Evolutionary conservation across 345 rosid genomes (phyloP).

Genomic region (Salix arbutifolia): DNA sequence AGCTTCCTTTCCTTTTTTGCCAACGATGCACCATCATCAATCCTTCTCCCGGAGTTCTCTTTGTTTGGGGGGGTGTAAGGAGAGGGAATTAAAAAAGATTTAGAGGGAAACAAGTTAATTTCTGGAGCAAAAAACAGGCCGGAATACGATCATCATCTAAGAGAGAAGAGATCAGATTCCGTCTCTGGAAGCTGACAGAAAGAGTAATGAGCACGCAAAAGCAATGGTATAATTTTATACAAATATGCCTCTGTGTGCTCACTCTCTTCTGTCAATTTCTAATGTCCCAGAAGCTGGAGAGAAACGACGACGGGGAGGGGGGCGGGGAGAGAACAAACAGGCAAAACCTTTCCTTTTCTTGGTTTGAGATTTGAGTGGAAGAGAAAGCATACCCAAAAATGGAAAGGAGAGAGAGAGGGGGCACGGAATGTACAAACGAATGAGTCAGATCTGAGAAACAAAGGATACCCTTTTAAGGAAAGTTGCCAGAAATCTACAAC

Average conservation of each 20-base stretch:
- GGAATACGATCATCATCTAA: not conserved
- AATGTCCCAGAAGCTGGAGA: constrained; percentile 25
- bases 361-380: not conserved
- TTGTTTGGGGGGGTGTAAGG: not conserved
- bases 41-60: not conserved
- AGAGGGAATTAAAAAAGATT: not conserved
- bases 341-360: not conserved
- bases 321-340: not conserved
- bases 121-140: constrained; percentile 30
- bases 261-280: constrained; percentile 99
- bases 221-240: constrained; percentile 62
- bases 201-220: constrained; percentile 96
- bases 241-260: constrained; percentile 84
- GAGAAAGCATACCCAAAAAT: not conserved
- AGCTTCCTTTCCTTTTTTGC: not conserved
- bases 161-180: constrained; percentile 22
- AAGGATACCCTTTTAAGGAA: constrained; percentile 35
- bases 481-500: constrained; percentile 24
- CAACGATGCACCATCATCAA: not conserved
- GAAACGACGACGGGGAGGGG: no score
- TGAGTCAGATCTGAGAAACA: constrained; percentile 52
- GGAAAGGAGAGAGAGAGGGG: not conserved
- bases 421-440: constrained; percentile 5
- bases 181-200: constrained; percentile 79
- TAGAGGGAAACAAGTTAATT: not conserved